Conservation (phyloP, 345 rosid species). For the Syzygium aromaticum region DNA sequence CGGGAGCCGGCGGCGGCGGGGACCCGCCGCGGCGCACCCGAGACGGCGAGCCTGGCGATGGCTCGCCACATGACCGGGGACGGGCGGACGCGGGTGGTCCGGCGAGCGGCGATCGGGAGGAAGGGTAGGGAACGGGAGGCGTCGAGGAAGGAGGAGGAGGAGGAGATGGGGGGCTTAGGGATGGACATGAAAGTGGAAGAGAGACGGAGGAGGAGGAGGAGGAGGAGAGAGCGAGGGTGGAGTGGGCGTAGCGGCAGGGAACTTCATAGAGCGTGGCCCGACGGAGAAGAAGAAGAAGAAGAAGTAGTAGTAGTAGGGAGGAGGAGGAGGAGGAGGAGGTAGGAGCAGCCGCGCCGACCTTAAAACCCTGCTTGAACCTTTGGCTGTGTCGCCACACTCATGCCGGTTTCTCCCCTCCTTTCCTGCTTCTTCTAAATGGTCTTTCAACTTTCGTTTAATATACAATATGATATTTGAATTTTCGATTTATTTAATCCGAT, state of each 20-base stretch:
- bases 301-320: neutral
- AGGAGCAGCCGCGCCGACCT: slow-evolving; percentile 5
- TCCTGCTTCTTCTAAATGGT: neutral
- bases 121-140: slow-evolving; percentile 18
- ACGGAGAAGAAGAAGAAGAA: neutral
- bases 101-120: slow-evolving; percentile 16
- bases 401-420: neutral
- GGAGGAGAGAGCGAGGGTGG: neutral
- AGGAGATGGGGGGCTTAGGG: slow-evolving; percentile 21
- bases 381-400: neutral
- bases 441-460: no score
- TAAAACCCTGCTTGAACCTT: slow-evolving; percentile 55
- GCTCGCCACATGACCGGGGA: slow-evolving; percentile 73
- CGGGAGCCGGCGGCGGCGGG: slow-evolving; percentile 4
- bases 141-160: neutral
- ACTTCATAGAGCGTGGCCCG: neutral
- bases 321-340: neutral
- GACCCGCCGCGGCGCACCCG: slow-evolving; percentile 18
- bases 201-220: neutral
- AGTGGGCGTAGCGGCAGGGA: neutral
- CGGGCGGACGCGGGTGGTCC: neutral
- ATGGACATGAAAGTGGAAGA: slow-evolving; percentile 48
- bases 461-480: no score
- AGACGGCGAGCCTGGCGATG: slow-evolving; percentile 43
- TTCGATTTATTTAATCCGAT: no score